Evolutionary conservation across 768 basidiomycete species (phyloP), one percentile per base, ranked within the genome.

Genomic region (Chiua virens): DNA sequence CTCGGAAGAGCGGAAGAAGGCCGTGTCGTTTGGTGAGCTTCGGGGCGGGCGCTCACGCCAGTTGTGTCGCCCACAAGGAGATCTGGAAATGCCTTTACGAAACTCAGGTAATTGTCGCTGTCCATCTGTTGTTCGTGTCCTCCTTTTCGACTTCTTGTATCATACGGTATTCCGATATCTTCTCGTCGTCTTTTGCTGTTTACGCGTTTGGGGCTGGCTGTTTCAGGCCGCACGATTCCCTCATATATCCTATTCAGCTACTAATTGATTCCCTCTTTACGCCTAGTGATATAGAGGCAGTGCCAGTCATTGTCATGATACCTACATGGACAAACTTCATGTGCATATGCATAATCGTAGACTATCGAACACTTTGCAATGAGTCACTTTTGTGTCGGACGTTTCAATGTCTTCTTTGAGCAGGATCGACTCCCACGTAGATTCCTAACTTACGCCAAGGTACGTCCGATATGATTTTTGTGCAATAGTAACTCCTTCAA

Each of bases 1-100:
- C 54, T 69, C 18, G 66, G 67, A 51, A 57, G 65, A 42, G 69
- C 67, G 22, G 67, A 69, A 34, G 69, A 71, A 39, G 67, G 69
- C 6, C 57, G 65, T 2, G 59, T 66, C 1, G 52, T 69, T 20
- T 68, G 68, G 66, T 68, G 49, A 66, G n/a, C 45, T 42, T 32
- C n/a, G n/a, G n/a, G n/a, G n/a, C n/a, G n/a, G n/a, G n/a, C n/a
- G n/a, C n/a, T n/a, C n/a, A n/a, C n/a, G n/a, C n/a, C n/a, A n/a
- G n/a, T n/a, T n/a, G n/a, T n/a, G n/a, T n/a, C 35, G n/a, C 9
- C 42, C 34, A 14, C 5, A 40, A 47, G 34, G 30, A 37, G 36
- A 53, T 47, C 42, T n/a, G n/a, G 9, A 45, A 50, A 43, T 42
- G 39, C 28, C 20, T 10, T 34, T 55, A 47, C 34, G 45, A 50